Conservation (phyloP, 2,329 filamentous ascomycete species). For the Didymella lethalis region DNA sequence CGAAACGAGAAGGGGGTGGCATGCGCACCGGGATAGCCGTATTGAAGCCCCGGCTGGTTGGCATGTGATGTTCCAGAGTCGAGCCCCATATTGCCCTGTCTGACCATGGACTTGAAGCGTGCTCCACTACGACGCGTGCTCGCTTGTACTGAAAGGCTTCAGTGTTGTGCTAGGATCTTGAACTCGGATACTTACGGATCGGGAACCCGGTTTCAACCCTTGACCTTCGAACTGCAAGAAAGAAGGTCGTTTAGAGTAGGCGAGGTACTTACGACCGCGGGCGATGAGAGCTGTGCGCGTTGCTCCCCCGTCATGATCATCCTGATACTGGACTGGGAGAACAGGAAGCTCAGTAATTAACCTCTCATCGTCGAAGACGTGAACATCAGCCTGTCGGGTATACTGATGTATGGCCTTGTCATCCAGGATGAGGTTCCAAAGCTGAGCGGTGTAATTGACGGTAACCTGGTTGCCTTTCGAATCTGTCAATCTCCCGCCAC, state of each 20-base stretch:
- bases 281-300: not conserved
- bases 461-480: not conserved
- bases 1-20: too few relatives aligned
- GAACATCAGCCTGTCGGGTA: not conserved
- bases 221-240: constrained; percentile 3
- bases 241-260: not conserved
- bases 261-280: not conserved
- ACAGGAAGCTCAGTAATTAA: not conserved
- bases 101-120: not conserved
- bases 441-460: not conserved
- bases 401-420: not conserved
- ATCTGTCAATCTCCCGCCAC: not conserved
- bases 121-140: constrained; percentile 3
- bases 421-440: not conserved
- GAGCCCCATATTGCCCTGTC: not conserved
- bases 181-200: not conserved
- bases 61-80: too few relatives aligned
- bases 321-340: not conserved
- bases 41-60: too few relatives aligned
- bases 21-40: too few relatives aligned
- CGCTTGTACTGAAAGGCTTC: not conserved
- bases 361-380: constrained; percentile 1
- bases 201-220: not conserved
- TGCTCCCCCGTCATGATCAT: not conserved
- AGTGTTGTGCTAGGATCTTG: too few relatives aligned